Evolutionary conservation across 768 basidiomycete species (phyloP).

Genomic region (Kwoniella botswanensis): DNA sequence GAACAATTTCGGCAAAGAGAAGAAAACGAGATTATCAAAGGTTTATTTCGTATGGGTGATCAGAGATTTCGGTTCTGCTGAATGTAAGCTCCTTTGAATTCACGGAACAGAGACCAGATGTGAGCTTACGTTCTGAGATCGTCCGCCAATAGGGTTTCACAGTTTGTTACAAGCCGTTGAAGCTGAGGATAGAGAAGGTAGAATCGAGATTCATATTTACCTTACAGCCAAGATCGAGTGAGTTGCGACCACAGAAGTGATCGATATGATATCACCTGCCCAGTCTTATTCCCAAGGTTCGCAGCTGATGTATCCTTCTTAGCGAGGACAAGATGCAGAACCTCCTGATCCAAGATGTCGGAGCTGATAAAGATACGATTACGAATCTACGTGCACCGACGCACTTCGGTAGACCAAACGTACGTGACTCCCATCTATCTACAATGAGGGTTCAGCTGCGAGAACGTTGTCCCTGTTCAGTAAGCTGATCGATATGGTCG

Average conservation of each 20-base stretch:
- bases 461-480: slow-evolving; percentile 21
- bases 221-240: slow-evolving; percentile 82
- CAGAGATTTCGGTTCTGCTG: slow-evolving; percentile 73
- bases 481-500: background rate
- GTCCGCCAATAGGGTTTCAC: slow-evolving; percentile 66
- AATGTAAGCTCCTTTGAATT: slow-evolving; percentile 52
- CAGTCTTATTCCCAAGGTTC: background rate
- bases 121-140: background rate
- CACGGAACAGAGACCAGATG: background rate
- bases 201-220: slow-evolving; percentile 88
- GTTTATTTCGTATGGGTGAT: slow-evolving; percentile 90
- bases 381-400: slow-evolving; percentile 87
- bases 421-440: slow-evolving; percentile 46
- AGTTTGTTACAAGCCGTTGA: slow-evolving; percentile 90
- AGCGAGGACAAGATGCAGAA: slow-evolving; percentile 88
- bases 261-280: background rate
- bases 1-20: slow-evolving; percentile 76
- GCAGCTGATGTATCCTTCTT: slow-evolving; percentile 1
- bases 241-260: background rate
- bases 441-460: slow-evolving; percentile 70
- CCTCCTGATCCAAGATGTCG: slow-evolving; percentile 90
- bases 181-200: slow-evolving; percentile 81
- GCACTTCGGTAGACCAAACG: slow-evolving; percentile 86
- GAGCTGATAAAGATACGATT: slow-evolving; percentile 89
- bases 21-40: slow-evolving; percentile 83